Evolutionary conservation across 2,329 filamentous ascomycete species (phyloP).

Genomic region (Pyricularia grisea): DNA sequence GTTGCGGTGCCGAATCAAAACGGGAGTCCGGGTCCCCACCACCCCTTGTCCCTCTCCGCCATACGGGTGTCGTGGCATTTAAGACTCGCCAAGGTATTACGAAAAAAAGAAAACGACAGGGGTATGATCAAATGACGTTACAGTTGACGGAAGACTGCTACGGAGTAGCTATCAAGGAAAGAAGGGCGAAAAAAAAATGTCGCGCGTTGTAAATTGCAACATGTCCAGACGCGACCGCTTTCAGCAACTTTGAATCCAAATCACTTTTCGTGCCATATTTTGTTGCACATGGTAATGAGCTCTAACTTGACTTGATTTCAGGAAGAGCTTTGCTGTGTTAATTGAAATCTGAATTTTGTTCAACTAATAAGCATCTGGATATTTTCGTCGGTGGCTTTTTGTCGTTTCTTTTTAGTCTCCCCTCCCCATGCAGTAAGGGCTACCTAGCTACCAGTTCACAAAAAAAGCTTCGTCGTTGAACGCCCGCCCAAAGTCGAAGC

Average conservation of each 20-base stretch:
- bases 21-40: background rate
- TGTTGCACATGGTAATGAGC: background rate
- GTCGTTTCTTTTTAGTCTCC: background rate
- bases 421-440: no score
- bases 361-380: background rate
- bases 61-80: background rate
- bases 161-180: background rate
- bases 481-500: background rate
- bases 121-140: background rate
- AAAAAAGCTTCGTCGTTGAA: background rate
- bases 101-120: background rate
- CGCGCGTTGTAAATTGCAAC: background rate
- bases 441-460: no score
- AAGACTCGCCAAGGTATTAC: background rate
- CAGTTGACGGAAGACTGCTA: background rate
- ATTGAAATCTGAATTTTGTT: no score
- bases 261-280: background rate
- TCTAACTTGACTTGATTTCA: background rate
- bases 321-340: no score
- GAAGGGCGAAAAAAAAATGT: background rate
- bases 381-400: background rate
- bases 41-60: background rate
- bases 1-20: background rate
- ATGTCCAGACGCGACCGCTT: background rate
- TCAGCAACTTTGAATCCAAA: background rate